Base-by-base conservation (phyloP, 139 green algal species). In the Coccomyxa sp. region DNA sequence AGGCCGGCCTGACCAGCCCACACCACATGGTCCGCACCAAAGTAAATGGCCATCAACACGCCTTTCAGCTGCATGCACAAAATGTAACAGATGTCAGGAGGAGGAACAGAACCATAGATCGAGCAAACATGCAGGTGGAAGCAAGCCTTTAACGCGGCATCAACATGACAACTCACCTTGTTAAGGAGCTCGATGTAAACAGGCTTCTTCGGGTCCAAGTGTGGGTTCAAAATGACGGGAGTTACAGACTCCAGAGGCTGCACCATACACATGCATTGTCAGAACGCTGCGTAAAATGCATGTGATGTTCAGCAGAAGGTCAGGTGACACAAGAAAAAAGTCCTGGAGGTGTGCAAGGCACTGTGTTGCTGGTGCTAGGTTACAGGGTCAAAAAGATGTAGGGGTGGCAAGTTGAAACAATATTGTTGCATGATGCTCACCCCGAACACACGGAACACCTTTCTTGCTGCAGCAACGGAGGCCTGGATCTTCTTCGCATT, bases 21-120 rank as follows among this genome's bases (percentile, higher is more conserved):
- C 71, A 98, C 95, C 25, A 98, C 87, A 88, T 99, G 93, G 87
- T 99, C 96, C 0, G 88, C 93, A 0, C 84, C 91, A 91, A 99
- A 98, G 92, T 99, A 99, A n/a, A 95, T 81, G 0, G 92, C 92
- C 95, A 98, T 98, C 32, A 96, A 85, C 38, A 97, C n/a, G 30
- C 84, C 67, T 87, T 97, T 98, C 38, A 95, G 78, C 92, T 96
- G 90, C 78, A 82, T 51, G 79, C 79, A 58, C 27, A 23, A 28
- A 60, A 60, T 31, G 17, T 18, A 58, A 32, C 13, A 9, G 45
- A 84, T 31, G 12, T 16, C 15, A 85, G 31, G 76, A 17, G 21
- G 58, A 9, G n/a, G 31, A 71, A 23, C 17, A 14, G 51, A 23
- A 38, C 23, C 28, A 58, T 15, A 71, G 0, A 31, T 7, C 7